Conservation (phyloP, 1,284 basidiomycete species). For the Apiotrichum porosum region DNA sequence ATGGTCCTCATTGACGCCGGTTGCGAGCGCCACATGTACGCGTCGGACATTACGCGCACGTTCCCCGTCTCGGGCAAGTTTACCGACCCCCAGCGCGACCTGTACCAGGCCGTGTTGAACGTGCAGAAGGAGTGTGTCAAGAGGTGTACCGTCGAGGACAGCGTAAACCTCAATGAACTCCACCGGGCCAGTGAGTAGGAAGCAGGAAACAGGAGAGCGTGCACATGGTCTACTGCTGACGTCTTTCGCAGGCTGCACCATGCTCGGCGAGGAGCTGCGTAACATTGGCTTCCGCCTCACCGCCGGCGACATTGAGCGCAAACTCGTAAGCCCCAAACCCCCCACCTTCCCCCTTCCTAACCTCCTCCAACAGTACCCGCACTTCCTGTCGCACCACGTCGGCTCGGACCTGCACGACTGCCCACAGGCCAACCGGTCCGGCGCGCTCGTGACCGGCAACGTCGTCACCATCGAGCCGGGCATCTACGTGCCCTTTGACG, state of each 20-base stretch:
- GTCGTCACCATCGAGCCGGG: slow-evolving; percentile 66
- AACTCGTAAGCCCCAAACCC: slow-evolving; percentile 55
- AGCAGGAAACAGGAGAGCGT: too few relatives aligned
- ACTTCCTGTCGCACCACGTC: slow-evolving; percentile 60
- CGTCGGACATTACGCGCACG: slow-evolving; percentile 93
- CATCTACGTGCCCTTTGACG: slow-evolving; percentile 69
- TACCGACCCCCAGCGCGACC: slow-evolving; percentile 71
- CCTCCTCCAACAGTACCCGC: slow-evolving; percentile 59
- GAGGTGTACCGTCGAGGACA: slow-evolving; percentile 52
- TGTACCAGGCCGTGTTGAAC: slow-evolving; percentile 65
- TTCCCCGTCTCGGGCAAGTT: slow-evolving; percentile 81
- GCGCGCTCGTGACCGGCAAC: slow-evolving; percentile 65
- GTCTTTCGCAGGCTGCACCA: slow-evolving; percentile 59
- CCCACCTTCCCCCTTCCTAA: slow-evolving; percentile 44
- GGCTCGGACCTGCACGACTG: slow-evolving; percentile 54
- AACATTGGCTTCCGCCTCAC: slow-evolving; percentile 73
- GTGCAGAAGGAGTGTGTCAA: slow-evolving; percentile 53
- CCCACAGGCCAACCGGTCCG: slow-evolving; percentile 44
- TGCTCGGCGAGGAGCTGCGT: slow-evolving; percentile 68
- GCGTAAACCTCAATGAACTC: slow-evolving; percentile 65
- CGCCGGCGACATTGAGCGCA: slow-evolving; percentile 65
- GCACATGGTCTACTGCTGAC: too few relatives aligned
- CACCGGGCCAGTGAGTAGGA: slow-evolving; percentile 61
- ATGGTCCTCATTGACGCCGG: slow-evolving; percentile 84
- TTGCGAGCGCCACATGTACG: slow-evolving; percentile 85